Base-by-base conservation (phyloP, 2,329 filamentous ascomycete genomes). In the Claviceps pazoutovae region DNA sequence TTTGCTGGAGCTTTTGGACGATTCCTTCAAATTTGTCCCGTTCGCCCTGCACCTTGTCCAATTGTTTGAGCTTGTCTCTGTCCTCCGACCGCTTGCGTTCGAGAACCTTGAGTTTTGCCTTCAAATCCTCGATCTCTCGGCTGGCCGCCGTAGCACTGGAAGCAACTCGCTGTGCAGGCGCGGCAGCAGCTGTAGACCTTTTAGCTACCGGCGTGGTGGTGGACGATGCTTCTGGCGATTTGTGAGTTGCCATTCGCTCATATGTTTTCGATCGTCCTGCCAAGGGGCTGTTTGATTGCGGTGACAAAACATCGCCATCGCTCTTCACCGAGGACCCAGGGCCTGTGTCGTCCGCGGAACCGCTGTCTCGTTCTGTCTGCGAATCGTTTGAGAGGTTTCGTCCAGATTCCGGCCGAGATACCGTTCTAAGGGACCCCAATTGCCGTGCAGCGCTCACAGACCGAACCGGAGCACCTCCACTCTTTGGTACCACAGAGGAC, bases 21-120 rank as follows among this genome's bases (percentile, higher is more conserved):
- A 97, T 88, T 5, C 69, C 74, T 64, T 95, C 86, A 56, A 86
- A 89, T 57, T 84, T 84, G 61, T 91, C 86, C 30, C 82, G 76
- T 60, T 94, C 87, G 17, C 79, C 75, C 62, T 90, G 83, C 16
- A 90, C 69, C 57, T 84, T 82, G 52, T 95, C 86, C 47, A 95
- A 67, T 13, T 76, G 78, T 62, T 91, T 89, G 49, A 95, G 67
- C 62, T 88, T 87, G 59, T 96, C 90, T 19, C 88, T 79, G 61
- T 95, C 88, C 56, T 97, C 91, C 13, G 78, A 64, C 52, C 88
- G 75, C 66, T 95, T 95, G 59, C 91, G 87, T 65, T 98, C 90
- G 60, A 97, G 74, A 3, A 96, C 75, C 51, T 84, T 82, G 2
- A 97, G 71, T 64, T 95, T 96, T 0, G 88, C 83, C 64, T 95